Evolutionary conservation across 129 eudicot genomes (phyloP).

Genomic region (Glebionis coronaria): DNA sequence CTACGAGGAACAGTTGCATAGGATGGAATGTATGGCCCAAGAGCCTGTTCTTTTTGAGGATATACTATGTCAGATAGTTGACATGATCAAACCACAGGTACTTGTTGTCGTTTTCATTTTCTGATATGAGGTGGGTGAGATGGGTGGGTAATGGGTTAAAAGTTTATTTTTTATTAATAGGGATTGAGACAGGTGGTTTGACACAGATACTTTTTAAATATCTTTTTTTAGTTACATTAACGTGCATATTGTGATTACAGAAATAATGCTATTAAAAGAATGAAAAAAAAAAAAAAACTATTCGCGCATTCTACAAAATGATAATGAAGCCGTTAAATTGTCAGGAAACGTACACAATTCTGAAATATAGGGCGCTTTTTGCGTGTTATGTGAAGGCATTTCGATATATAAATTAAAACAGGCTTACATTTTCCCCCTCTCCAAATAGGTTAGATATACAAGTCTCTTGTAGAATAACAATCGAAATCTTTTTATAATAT

Average conservation of each 20-base stretch:
- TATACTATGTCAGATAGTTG: slow-evolving; percentile 55
- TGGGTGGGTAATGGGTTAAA: slow-evolving; percentile 12
- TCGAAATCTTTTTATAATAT: not conserved
- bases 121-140: not conserved
- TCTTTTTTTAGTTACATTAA: not conserved
- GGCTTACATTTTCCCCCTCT: no score
- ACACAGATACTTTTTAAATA: not conserved
- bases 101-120: not conserved
- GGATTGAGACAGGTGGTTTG: not conserved
- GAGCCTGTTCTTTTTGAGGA: slow-evolving; percentile 64
- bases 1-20: slow-evolving; percentile 61
- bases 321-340: no score
- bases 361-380: no score
- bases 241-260: not conserved
- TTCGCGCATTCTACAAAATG: no score
- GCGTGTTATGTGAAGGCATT: no score
- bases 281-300: no score
- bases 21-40: slow-evolving; percentile 73
- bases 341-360: no score
- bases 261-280: not conserved
- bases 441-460: no score
- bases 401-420: no score
- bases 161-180: not conserved
- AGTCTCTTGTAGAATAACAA: not conserved
- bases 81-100: slow-evolving; percentile 63